A percentile compares a stretch with the other conserved stretches of the same genome.
These are phyloP conservation scores for Rhizopus delemar DNA, from an alignment of 371 early-diverging fungal species.

Conservation along the genomic window DNA sequence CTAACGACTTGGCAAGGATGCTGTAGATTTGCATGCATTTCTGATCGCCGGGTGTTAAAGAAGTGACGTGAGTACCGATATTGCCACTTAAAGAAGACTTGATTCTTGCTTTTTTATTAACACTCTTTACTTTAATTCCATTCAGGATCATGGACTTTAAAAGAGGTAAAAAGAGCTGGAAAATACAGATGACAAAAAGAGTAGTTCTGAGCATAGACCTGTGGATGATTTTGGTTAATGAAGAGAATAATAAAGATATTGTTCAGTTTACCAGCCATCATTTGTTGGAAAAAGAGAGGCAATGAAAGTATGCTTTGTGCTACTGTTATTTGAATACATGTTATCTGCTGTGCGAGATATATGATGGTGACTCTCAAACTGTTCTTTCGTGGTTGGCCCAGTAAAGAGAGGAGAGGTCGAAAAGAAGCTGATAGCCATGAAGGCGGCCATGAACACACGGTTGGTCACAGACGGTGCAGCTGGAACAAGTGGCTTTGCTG, in stretches of 20 bases:
- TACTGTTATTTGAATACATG: slow-evolving; percentile 2
- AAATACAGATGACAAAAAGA: slow-evolving; percentile 35
- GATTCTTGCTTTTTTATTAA: slow-evolving; percentile 12
- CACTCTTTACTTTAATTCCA: slow-evolving; percentile 27
- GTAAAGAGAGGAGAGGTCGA: slow-evolving; percentile 48
- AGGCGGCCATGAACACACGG: slow-evolving; percentile 52
- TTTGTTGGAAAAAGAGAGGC: slow-evolving; percentile 25
- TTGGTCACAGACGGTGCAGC: slow-evolving; percentile 18
- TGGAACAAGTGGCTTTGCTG: slow-evolving; percentile 9
- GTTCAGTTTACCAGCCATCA: slow-evolving; percentile 33
- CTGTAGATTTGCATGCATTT: slow-evolving; percentile 45
- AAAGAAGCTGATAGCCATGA: slow-evolving; percentile 48
- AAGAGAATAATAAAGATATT: background rate
- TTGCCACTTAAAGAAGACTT: slow-evolving; percentile 19
- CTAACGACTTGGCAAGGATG: slow-evolving; percentile 31
- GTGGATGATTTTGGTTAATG: background rate
- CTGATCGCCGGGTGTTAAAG: slow-evolving; percentile 43
- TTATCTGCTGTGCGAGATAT: slow-evolving; percentile 37
- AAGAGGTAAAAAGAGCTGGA: slow-evolving; percentile 38
- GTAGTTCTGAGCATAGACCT: slow-evolving; percentile 35
- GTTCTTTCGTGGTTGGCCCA: slow-evolving; percentile 36
- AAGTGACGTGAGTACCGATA: slow-evolving; percentile 16
- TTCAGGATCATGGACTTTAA: slow-evolving; percentile 23
- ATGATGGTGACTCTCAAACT: slow-evolving; percentile 47
- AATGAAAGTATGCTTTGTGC: slow-evolving; percentile 2